Evolutionary conservation across 2,329 filamentous ascomycete genomes (phyloP), one percentile per base, ranked within the genome.

Genomic region (Alternaria sp.): DNA sequence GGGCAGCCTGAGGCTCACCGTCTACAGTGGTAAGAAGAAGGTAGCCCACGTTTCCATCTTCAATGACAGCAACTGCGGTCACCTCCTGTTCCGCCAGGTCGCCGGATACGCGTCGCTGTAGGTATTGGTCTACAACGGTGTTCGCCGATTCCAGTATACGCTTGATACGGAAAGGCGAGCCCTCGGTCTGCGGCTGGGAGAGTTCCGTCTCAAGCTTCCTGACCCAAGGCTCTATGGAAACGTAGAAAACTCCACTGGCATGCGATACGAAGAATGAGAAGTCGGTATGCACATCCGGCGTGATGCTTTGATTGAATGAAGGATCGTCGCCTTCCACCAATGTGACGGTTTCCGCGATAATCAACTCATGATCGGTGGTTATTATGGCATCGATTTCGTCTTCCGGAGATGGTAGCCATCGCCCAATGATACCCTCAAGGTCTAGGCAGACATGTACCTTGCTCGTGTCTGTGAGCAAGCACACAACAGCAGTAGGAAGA

Each of bases 241-340:
- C 72, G 61, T 80, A 86, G 60, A 80, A 83, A 5, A 89, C 81
- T 24, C 84, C 86, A 7, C 75, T 81, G 16, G 81, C 75, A 24
- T 84, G 83, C 1, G 87, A 88, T 30, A 88, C 81, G 66, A 87
- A 88, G 61, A 89, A 83, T 16, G 82, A 83, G 68, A 89, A 88
- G 32, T 84, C 82, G 46, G 85, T 86, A 36, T 80, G 79, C 3
- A 84, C 75, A 65, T 88, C 87, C 18, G 78, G 72, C 0, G 86
- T 88, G 67, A 89, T 87, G 4, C 82, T 83, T 14, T 87, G 85
- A 77, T 82, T 71, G 59, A 62, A 86, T 4, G 75, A 75, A 1
- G 70, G 63, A 38, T 66, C 59, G 7, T 71, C 62, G n/a, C 66
- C 67, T 11, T 66, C 59, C 4, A 63, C 65, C 42, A 70, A 51